Percentiles rank a stretch among this genome's conserved stretches.
phyloP scores from a whole-genome alignment of 192 early-diverging fungal genomes.

The Powellomyces hirtus region DNA sequence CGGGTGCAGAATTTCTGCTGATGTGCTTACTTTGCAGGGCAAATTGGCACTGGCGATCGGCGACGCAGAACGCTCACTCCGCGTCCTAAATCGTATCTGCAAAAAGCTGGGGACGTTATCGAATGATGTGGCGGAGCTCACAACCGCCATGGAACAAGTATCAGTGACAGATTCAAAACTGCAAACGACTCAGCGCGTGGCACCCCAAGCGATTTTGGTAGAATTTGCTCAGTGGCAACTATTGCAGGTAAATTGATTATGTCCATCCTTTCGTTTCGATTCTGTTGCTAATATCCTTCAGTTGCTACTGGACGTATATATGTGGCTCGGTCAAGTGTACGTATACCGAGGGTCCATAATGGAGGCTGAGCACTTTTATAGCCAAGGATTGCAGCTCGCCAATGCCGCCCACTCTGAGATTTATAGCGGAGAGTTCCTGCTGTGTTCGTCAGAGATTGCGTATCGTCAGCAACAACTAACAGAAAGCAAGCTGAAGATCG shows the following conservation, averaged over 20 bases:
- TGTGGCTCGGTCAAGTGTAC: conserved; percentile 51
- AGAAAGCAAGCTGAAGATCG: conserved; percentile 11
- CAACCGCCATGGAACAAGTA: not conserved
- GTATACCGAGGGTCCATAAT: conserved; percentile 54
- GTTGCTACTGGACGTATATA: conserved; percentile 48
- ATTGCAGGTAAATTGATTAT: not conserved
- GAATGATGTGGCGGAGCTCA: not conserved
- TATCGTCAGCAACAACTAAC: conserved; percentile 45
- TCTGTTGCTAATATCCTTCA: not conserved
- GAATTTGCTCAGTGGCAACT: not conserved
- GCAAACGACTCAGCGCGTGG: not conserved
- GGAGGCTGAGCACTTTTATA: conserved; percentile 64
- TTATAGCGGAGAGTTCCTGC: conserved; percentile 40
- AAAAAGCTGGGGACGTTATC: not conserved
- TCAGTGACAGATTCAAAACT: not conserved
- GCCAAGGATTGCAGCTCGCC: conserved; percentile 57
- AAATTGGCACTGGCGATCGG: not conserved
- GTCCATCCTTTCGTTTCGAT: not conserved
- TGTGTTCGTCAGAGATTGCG: conserved; percentile 51
- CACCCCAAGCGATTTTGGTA: no score
- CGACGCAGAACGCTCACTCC: not conserved
- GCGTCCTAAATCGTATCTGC: not conserved
- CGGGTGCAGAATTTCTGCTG: no score
- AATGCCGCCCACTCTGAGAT: conserved; percentile 33
- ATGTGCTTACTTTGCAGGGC: not conserved